Base-by-base conservation (phyloP, 106 monocot genomes). In the Phalaenopsis equestris region DNA sequence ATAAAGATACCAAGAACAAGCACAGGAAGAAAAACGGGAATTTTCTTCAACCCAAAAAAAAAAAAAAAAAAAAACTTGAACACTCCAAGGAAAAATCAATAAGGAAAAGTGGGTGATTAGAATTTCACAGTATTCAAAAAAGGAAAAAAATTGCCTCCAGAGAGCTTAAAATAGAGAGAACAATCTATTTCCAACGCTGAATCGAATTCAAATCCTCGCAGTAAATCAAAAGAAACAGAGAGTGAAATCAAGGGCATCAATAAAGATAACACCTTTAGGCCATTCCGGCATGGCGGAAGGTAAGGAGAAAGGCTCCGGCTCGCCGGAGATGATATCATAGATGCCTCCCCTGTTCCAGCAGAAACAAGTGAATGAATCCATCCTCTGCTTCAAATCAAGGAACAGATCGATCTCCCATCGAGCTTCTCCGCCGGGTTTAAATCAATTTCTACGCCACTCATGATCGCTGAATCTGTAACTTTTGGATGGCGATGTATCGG, bases 181-280 rank as follows among this genome's bases (percentile, higher is more conserved):
- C 61, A n/a, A 3, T 8, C 61, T n/a, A n/a, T 61, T 61, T 61
- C 21, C 61, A n/a, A n/a, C 19, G 61, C 61, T n/a, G 17, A 76
- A 41, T 30, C 42, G n/a, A n/a, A n/a, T n/a, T n/a, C 52, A 82
- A 79, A 78, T n/a, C 12, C n/a, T 2, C 2, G 18, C 48, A 42
- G 75, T 1, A 61, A 76, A 74, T 72, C 70, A 47, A 70, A 47
- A 8, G 18, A 43, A 41, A 64, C 57, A 56, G 30, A 41, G 57
- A 21, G 19, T 46, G 24, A 11, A 52, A 48, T 17, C 19, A 45
- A 65, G 24, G 10, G 9, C 18, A 80, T 72, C 48, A 8, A 8
- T 11, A 52, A 76, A 85, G 57, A 81, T 73, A 78, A 36, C 17
- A 85, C 85, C 85, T 85, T 78, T 55, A 12, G 85, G 85, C 85